phyloP scores from a whole-genome alignment of 2,329 filamentous ascomycete species.

The Cercospora sojina region DNA sequence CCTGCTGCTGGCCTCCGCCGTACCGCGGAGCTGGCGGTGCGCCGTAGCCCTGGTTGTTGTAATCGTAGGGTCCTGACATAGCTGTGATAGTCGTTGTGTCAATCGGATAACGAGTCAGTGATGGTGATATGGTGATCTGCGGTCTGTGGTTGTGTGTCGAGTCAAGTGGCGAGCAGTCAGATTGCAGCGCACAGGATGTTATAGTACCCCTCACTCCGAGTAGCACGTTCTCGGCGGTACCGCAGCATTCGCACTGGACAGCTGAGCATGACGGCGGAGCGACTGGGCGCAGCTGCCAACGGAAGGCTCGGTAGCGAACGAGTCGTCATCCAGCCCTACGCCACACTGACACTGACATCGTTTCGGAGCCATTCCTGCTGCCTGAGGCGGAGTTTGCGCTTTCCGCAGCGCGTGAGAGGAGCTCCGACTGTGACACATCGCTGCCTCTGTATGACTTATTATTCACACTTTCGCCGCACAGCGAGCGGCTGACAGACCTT shows the following conservation, averaged over 20 bases:
- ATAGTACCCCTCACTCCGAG: slow-evolving; percentile 16
- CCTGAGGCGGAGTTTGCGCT: background rate
- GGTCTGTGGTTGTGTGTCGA: background rate
- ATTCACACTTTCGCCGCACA: background rate
- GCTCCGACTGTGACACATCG: background rate
- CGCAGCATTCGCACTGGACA: slow-evolving; percentile 4
- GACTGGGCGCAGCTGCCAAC: background rate
- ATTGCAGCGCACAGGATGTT: slow-evolving; percentile 6
- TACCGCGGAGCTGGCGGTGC: slow-evolving; percentile 9
- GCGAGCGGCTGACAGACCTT: background rate
- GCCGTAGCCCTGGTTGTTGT: slow-evolving; percentile 40
- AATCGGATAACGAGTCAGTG: background rate
- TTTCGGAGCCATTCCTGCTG: background rate
- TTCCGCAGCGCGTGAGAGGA: background rate
- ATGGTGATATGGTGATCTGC: background rate
- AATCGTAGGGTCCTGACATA: slow-evolving; percentile 57
- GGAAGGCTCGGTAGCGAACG: background rate
- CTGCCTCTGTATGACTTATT: background rate
- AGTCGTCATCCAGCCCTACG: slow-evolving; percentile 1
- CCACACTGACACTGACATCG: background rate
- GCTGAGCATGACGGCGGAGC: slow-evolving; percentile 12
- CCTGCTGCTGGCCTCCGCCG: slow-evolving; percentile 31
- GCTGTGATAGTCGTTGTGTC: background rate
- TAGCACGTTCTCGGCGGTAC: background rate
- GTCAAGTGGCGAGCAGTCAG: background rate